These are phyloP conservation scores for Brassica cretica DNA, from an alignment of 345 rosid species.

Conservation along the genomic window DNA sequence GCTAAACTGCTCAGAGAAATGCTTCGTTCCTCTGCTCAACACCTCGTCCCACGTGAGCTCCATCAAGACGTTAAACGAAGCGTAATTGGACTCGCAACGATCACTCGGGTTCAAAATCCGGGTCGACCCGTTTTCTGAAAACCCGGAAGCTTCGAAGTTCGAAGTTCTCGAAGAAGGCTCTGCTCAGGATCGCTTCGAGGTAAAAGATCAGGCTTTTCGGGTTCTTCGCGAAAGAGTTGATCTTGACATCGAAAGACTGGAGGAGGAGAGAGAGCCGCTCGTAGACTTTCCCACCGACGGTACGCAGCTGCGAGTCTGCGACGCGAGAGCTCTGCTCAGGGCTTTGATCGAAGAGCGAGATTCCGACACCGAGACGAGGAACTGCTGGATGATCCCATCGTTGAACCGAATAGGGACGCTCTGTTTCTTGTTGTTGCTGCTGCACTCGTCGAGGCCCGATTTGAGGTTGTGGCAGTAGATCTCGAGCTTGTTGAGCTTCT, in stretches of 20 bases:
- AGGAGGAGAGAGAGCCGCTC: constrained; percentile 64
- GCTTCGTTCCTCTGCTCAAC: constrained; percentile 73
- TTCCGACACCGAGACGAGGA: constrained; percentile 65
- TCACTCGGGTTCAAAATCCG: constrained; percentile 73
- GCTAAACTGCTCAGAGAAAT: constrained; percentile 89
- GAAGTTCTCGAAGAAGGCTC: constrained; percentile 59
- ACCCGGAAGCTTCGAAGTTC: constrained; percentile 85
- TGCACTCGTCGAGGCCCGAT: constrained; percentile 74
- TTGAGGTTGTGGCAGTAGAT: constrained; percentile 75
- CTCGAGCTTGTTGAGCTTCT: constrained; percentile 86
- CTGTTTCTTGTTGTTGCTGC: constrained; percentile 35
- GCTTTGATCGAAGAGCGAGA: constrained; percentile 62
- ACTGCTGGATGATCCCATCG: constrained; percentile 61
- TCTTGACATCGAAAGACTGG: constrained; percentile 65
- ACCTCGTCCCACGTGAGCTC: constrained; percentile 90
- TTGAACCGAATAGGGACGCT: constrained; percentile 22
- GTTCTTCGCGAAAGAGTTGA: constrained; percentile 56
- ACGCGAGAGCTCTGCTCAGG: constrained; percentile 64
- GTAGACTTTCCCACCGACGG: constrained; percentile 59
- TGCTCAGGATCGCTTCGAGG: constrained; percentile 72
- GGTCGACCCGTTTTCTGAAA: constrained; percentile 51
- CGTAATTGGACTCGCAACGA: constrained; percentile 66
- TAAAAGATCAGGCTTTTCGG: constrained; percentile 57
- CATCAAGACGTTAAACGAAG: constrained; percentile 56
- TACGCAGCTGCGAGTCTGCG: constrained; percentile 47